These are phyloP conservation scores for Ogataea hybrid DNA, from an alignment of 1,139 yeast genomes.

Conservation along the genomic window DNA sequence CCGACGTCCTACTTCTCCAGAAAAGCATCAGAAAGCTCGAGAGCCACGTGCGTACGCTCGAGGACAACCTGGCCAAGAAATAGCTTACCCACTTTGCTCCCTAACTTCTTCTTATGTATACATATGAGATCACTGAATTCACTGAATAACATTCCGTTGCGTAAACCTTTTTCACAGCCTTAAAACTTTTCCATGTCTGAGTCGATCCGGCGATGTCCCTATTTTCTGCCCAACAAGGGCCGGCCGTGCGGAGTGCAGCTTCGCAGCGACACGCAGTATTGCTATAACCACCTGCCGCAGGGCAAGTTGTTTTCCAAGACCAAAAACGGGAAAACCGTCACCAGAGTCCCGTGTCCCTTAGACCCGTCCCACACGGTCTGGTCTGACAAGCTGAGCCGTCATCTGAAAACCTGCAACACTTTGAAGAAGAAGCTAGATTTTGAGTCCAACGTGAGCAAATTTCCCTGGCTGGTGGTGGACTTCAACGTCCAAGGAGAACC, in stretches of 20 bases:
- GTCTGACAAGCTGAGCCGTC: constrained; percentile 54
- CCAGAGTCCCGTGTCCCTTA: constrained; percentile 71
- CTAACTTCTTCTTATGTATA: constrained; percentile 4
- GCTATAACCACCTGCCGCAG: constrained; percentile 58
- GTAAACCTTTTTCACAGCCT: constrained; percentile 6
- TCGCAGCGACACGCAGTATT: constrained; percentile 46
- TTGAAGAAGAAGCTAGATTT: constrained; percentile 24
- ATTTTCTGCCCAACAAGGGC: constrained; percentile 22
- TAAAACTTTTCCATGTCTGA: constrained; percentile 1
- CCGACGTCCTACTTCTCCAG: constrained; percentile 72
- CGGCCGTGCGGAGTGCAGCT: constrained; percentile 59
- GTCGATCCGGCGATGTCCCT: constrained; percentile 25
- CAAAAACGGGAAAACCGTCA: constrained; percentile 31
- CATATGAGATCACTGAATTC: constrained; percentile 4
- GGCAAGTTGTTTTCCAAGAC: constrained; percentile 12
- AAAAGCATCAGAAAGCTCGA: constrained; percentile 67
- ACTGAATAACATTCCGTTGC: constrained; percentile 4
- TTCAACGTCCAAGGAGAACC: constrained; percentile 22
- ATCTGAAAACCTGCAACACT: constrained; percentile 61
- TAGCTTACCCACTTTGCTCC: constrained; percentile 2
- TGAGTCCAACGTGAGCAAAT: constrained; percentile 12
- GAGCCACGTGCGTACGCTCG: constrained; percentile 57
- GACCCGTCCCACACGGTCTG: constrained; percentile 76
- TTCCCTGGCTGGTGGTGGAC: constrained; percentile 23
- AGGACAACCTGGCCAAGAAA: constrained; percentile 33